phyloP scores from a whole-genome alignment of 2,329 filamentous ascomycete genomes.

The Botrytis tulipae region DNA sequence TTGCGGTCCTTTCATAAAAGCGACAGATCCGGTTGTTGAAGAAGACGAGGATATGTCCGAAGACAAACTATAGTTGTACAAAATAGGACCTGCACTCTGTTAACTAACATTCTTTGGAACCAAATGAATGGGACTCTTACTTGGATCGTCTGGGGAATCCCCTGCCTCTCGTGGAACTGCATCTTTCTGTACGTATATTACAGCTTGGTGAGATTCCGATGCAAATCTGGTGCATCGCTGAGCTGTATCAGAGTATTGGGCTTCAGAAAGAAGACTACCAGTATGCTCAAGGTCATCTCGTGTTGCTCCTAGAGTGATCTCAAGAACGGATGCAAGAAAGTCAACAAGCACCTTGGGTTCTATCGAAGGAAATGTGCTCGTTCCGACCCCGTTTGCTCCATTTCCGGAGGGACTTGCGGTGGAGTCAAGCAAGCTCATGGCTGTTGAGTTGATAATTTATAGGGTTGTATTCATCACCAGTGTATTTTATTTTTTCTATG shows the following conservation, averaged over 20 bases:
- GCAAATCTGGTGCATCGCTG: conserved; percentile 88
- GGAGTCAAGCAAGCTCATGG: conserved; percentile 38
- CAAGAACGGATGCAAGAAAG: conserved; percentile 67
- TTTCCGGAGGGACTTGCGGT: conserved; percentile 36
- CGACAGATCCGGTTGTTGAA: conserved; percentile 81
- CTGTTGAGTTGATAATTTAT: conserved; percentile 27
- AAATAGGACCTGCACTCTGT: conserved; percentile 44
- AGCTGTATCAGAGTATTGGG: conserved; percentile 73
- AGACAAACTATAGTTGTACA: conserved; percentile 76
- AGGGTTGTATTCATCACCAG: conserved; percentile 31
- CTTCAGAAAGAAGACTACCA: conserved; percentile 78
- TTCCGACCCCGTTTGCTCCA: conserved; percentile 35
- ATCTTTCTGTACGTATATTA: conserved; percentile 86
- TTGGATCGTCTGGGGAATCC: conserved; percentile 38
- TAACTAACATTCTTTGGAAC: conserved; percentile 34
- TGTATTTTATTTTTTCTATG: not conserved
- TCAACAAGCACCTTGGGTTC: conserved; percentile 70
- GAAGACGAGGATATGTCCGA: conserved; percentile 77
- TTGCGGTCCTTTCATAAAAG: conserved; percentile 84
- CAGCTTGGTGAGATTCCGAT: conserved; percentile 77
- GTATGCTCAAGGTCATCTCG: conserved; percentile 75
- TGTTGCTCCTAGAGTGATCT: conserved; percentile 71
- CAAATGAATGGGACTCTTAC: conserved; percentile 38
- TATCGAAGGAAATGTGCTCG: conserved; percentile 50
- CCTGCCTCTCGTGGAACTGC: conserved; percentile 45